A percentile compares a stretch with the other conserved stretches of the same genome.
Conservation (phyloP, 345 rosid species). For the Syzygium grande region DNA sequence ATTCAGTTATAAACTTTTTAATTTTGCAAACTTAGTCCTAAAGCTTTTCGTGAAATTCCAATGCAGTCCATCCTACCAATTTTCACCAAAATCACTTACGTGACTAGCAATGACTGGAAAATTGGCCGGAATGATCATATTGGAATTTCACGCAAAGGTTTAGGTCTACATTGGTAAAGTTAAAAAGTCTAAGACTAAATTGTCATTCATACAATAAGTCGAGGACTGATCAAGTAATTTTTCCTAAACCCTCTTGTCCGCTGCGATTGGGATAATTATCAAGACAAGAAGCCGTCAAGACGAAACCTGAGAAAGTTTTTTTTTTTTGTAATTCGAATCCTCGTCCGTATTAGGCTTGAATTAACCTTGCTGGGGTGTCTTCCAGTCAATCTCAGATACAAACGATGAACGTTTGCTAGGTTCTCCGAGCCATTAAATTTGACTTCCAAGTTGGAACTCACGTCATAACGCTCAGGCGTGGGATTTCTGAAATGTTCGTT, state of each 20-base stretch:
- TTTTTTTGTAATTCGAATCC: neutral
- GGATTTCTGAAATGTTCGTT: neutral
- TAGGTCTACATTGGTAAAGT: neutral
- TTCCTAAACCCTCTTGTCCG: neutral
- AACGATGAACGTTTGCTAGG: no score
- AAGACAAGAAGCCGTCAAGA: neutral
- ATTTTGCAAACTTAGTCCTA: neutral
- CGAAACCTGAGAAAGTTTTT: neutral
- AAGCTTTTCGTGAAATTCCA: neutral
- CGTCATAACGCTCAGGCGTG: neutral
- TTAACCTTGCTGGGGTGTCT: neutral
- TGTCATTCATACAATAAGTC: neutral
- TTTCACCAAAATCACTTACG: neutral
- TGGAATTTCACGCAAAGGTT: neutral
- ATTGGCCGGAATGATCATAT: fast-evolving
- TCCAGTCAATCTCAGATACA: neutral
- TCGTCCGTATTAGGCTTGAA: neutral
- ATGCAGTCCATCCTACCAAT: fast-evolving
- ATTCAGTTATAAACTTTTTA: fast-evolving
- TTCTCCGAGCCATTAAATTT: neutral
- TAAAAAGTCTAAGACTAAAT: neutral
- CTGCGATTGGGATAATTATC: neutral
- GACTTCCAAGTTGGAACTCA: neutral
- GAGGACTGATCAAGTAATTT: no score
- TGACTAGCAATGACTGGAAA: no score